These are phyloP conservation scores for Exophiala bonariae DNA, from an alignment of 2,329 filamentous ascomycete species.

Conservation along the genomic window DNA sequence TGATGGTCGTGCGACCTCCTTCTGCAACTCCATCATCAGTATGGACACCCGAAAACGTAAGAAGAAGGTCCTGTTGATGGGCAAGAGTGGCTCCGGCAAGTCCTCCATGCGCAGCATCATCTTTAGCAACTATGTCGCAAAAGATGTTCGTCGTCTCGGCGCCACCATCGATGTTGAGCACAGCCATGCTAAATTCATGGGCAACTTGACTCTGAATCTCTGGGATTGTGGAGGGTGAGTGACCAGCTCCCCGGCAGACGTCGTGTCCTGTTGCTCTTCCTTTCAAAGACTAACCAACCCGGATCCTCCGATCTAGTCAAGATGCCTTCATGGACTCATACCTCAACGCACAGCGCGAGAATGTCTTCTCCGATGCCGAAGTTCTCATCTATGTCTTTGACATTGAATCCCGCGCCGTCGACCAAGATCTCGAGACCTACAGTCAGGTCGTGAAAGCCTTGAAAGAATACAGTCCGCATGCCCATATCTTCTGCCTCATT, in stretches of 20 bases:
- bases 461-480: conserved; percentile 75
- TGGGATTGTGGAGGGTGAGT: conserved; percentile 93
- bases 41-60: conserved; percentile 63
- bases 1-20: not conserved
- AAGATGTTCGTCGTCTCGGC: conserved; percentile 87
- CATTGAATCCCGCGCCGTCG: conserved; percentile 92
- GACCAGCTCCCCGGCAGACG: too few species aligned
- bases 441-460: conserved; percentile 85
- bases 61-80: conserved; percentile 87
- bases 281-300: too few species aligned
- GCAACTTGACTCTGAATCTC: conserved; percentile 92
- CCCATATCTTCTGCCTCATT: conserved; percentile 89
- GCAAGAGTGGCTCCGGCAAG: conserved; percentile 95
- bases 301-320: too few species aligned
- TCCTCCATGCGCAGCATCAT: conserved; percentile 98
- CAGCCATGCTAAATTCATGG: conserved; percentile 97
- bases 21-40: conserved; percentile 6
- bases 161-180: conserved; percentile 98
- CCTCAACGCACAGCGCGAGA: conserved; percentile 88
- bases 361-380: conserved; percentile 83
- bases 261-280: too few species aligned
- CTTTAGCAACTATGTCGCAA: conserved; percentile 97
- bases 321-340: conserved; percentile 99
- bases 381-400: conserved; percentile 99
- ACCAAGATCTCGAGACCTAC: conserved; percentile 90